phyloP scores from a whole-genome alignment of 305 asterid genomes.

The Striga hermonthica region DNA sequence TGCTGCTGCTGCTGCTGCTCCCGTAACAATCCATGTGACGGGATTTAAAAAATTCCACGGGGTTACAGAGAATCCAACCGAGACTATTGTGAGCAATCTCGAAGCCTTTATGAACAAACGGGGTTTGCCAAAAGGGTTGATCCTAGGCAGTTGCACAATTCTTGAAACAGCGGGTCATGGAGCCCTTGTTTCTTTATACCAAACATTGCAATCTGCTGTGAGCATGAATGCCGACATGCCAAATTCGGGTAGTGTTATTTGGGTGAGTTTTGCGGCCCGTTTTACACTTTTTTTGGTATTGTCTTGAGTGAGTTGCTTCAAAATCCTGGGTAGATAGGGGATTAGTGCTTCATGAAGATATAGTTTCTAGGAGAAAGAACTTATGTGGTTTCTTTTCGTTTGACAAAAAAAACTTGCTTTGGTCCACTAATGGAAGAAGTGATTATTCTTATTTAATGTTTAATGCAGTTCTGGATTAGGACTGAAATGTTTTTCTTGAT shows the following conservation, averaged over 20 bases:
- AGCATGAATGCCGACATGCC: constrained; percentile 36
- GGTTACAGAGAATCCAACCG: constrained; percentile 83
- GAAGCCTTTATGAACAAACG: constrained; percentile 49
- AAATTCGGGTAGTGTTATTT: constrained; percentile 48
- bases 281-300: background rate
- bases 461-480: too few species aligned
- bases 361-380: too few species aligned
- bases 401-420: too few species aligned
- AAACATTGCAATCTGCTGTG: constrained; percentile 58
- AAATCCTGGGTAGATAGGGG: too few species aligned
- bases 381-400: too few species aligned
- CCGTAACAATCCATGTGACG: constrained; percentile 68
- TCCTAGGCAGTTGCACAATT: constrained; percentile 71
- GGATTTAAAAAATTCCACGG: constrained; percentile 83
- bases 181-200: constrained; percentile 52
- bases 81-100: constrained; percentile 59
- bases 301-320: background rate
- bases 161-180: constrained; percentile 86
- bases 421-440: too few species aligned
- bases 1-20: constrained; percentile 49
- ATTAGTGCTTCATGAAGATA: too few species aligned
- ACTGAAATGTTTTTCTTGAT: too few species aligned
- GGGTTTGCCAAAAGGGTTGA: constrained; percentile 66
- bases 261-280: constrained; percentile 48
- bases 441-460: too few species aligned